These are phyloP conservation scores for Protomyces inouyei DNA, from an alignment of 1,139 yeast genomes.

Conservation along the genomic window DNA sequence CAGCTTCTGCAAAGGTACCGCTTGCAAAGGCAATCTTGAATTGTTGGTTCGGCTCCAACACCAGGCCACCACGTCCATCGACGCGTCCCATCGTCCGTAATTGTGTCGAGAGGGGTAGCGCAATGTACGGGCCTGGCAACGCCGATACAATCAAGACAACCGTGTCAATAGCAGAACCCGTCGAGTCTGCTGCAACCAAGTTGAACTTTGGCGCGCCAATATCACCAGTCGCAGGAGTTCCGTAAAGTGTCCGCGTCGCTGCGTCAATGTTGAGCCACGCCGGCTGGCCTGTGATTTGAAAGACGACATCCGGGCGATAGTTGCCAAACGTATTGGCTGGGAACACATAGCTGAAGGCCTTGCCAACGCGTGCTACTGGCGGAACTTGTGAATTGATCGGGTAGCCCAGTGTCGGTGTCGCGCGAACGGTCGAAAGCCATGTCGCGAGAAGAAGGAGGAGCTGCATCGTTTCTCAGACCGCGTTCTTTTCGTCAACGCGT, in stretches of 20 bases:
- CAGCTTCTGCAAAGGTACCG: constrained; percentile 52
- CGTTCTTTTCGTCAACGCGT: too few species aligned
- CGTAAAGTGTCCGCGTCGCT: constrained; percentile 56
- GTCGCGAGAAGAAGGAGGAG: not conserved
- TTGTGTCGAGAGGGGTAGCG: constrained; percentile 31
- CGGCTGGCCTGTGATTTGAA: constrained; percentile 59
- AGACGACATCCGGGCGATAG: constrained; percentile 46
- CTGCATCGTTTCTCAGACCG: not conserved
- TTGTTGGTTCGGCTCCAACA: constrained; percentile 61
- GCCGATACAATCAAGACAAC: constrained; percentile 32
- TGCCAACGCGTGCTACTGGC: constrained; percentile 70
- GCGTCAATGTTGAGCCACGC: constrained; percentile 73
- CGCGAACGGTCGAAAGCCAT: not conserved
- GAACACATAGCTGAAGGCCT: constrained; percentile 60
- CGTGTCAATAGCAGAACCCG: constrained; percentile 30
- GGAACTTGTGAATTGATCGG: constrained; percentile 82
- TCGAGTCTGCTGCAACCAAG: constrained; percentile 55
- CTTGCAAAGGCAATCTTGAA: constrained; percentile 61
- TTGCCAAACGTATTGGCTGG: constrained; percentile 60
- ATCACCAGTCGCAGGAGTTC: constrained; percentile 55
- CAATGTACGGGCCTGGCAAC: constrained; percentile 32
- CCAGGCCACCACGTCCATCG: constrained; percentile 67
- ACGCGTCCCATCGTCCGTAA: constrained; percentile 34
- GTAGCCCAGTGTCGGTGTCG: constrained; percentile 58
- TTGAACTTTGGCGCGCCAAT: constrained; percentile 47